phyloP scores from a whole-genome alignment of 495 filamentous ascomycete genomes.

The Lophium mytilinum region DNA sequence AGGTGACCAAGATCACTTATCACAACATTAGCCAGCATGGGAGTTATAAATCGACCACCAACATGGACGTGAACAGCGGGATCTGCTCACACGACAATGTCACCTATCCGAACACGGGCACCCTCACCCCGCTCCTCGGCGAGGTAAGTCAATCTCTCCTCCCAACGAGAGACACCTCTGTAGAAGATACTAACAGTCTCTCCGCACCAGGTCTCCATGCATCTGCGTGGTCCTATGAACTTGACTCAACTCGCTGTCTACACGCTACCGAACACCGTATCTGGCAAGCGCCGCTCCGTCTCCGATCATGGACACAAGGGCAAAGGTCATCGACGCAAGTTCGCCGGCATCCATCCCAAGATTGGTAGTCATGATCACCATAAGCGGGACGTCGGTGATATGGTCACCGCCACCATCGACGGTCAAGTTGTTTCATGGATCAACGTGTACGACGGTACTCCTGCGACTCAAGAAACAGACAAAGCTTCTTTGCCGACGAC shows the following conservation, averaged over 20 bases:
- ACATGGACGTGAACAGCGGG: constrained; percentile 49
- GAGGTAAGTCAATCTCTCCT: constrained; percentile 43
- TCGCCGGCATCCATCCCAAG: no score
- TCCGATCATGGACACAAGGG: constrained; percentile 6
- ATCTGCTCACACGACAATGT: constrained; percentile 39
- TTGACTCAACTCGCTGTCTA: constrained; percentile 60
- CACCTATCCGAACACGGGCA: constrained; percentile 44
- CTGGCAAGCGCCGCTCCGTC: constrained; percentile 28
- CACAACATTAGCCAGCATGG: constrained; percentile 47
- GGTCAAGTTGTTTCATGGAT: no score
- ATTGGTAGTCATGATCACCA: no score
- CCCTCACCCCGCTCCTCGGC: constrained; percentile 55
- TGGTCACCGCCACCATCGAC: no score
- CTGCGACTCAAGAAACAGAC: no score
- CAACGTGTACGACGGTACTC: no score
- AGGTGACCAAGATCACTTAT: constrained; percentile 53
- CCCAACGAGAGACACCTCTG: not conserved
- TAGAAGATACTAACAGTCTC: not conserved
- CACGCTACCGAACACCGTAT: constrained; percentile 29
- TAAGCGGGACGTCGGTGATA: no score
- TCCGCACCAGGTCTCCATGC: constrained; percentile 51
- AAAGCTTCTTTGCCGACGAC: no score
- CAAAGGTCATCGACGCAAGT: no score
- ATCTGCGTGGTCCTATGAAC: constrained; percentile 59
- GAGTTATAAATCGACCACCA: constrained; percentile 49